These are phyloP conservation scores for Oidiodendron maius DNA, from an alignment of 495 filamentous ascomycete species.

Conservation along the genomic window DNA sequence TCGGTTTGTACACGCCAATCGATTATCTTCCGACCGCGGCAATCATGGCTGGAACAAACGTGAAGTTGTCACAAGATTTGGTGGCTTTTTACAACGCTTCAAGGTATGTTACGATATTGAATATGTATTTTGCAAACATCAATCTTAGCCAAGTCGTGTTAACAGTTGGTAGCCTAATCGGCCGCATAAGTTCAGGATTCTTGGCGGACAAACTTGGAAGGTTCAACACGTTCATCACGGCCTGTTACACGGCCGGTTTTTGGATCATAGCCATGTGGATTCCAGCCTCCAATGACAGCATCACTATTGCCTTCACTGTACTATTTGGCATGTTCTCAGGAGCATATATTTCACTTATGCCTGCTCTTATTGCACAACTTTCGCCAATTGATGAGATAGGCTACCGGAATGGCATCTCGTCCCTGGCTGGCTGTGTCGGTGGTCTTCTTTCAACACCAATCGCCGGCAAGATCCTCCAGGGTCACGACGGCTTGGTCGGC, in stretches of 20 bases:
- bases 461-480: constrained; percentile 57
- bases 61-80: too few species aligned
- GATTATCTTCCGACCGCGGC: constrained; percentile 68
- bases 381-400: constrained; percentile 69
- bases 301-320: constrained; percentile 58
- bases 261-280: constrained; percentile 67
- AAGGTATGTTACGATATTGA: too few species aligned
- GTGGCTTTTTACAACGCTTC: too few species aligned
- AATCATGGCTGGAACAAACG: too few species aligned
- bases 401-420: constrained; percentile 59
- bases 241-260: constrained; percentile 51
- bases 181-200: constrained; percentile 66
- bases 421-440: constrained; percentile 56
- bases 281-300: constrained; percentile 49
- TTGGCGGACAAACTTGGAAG: constrained; percentile 68
- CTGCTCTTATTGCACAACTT: constrained; percentile 59
- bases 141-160: too few species aligned
- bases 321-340: constrained; percentile 71
- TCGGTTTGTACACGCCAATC: constrained; percentile 68
- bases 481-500: constrained; percentile 22
- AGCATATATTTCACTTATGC: constrained; percentile 59
- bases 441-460: constrained; percentile 67
- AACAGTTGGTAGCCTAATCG: constrained; percentile 57
- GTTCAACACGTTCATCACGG: constrained; percentile 67
- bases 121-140: too few species aligned